Evolutionary conservation across 2,329 filamentous ascomycete species (phyloP).

Genomic region (Penicillium sp.): DNA sequence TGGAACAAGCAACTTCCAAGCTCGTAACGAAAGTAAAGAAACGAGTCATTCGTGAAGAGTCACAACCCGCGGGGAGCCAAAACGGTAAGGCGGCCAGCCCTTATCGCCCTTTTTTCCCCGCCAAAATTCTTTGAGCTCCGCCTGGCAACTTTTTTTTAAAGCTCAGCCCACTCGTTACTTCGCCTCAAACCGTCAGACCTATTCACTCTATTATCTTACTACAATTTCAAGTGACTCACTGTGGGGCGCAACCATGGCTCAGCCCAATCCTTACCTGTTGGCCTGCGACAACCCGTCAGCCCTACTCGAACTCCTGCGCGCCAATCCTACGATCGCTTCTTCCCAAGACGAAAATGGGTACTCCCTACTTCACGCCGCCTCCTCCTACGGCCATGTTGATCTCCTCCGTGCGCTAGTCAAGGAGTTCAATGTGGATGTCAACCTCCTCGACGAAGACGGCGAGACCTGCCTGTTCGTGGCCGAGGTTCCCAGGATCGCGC

Average conservation of each 20-base stretch:
- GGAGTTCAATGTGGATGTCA: constrained; percentile 78
- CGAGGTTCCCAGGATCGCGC: constrained; percentile 79
- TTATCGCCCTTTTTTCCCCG: constrained; percentile 21
- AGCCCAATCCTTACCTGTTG: constrained; percentile 70
- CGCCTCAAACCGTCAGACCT: neutral
- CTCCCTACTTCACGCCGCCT: constrained; percentile 88
- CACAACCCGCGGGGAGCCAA: constrained; percentile 32
- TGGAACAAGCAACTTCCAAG: constrained; percentile 8
- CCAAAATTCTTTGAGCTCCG: constrained; percentile 9
- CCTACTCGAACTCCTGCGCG: constrained; percentile 75
- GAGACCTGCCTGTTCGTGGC: constrained; percentile 96
- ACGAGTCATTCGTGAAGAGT: constrained; percentile 18
- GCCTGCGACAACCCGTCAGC: constrained; percentile 80
- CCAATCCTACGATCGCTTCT: constrained; percentile 76
- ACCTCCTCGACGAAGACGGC: constrained; percentile 85
- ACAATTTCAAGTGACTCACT: constrained; percentile 17
- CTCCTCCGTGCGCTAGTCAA: constrained; percentile 76
- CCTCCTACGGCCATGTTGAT: constrained; percentile 86
- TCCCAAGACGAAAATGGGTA: constrained; percentile 91
- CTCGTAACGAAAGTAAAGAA: neutral
- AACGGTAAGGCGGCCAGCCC: constrained; percentile 28
- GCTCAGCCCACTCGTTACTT: neutral
- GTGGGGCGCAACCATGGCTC: constrained; percentile 39
- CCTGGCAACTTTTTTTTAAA: neutral
- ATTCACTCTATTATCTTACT: neutral